Evolutionary conservation across 495 filamentous ascomycete species (phyloP), one percentile per base, ranked within the genome.

Genomic region (Thermothielavioides terrestris): DNA sequence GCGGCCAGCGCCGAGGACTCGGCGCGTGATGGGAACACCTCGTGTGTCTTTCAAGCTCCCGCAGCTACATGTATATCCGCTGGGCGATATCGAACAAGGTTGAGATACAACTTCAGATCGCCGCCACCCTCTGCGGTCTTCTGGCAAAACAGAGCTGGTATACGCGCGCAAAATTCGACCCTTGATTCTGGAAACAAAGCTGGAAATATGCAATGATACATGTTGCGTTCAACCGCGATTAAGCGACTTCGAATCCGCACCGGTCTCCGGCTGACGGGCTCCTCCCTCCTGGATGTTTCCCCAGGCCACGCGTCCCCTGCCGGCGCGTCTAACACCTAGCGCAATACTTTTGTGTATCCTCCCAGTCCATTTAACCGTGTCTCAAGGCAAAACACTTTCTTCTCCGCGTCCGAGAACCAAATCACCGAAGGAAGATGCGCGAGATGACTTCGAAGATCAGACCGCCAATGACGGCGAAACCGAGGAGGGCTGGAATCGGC

Each of bases 401-500:
- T 35, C 32, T 42, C 23, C 18, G 8, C 39, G 14, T 20, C 12
- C 6, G n/a, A 23, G 0, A 2, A 43, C 10, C 30, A 14, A 37
- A 44, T 55, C 46, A 68, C 55, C 66, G 63, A 50, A 86, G 76
- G 64, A 96, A 85, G 58, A 98, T 72, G 50, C 86, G 79, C 27
- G 73, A 73, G 52, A 97, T 49, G 38, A 92, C 67, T 63, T 95
- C 89, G 64, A 95, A 88, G 42, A 89, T 56, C 22, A 94, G 68
- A 31, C 89, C 89, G 48, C 89, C 89, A 64, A 87, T 86, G 49
- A 95, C 74, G 46, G 91, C 77, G 68, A 95, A 95, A 17, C 70
- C 83, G 47, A 95, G 77, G 31, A 94, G 40, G 22, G 74, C 89
- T 95, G 49, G 7, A 6, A n/a, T 25, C 21, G 7, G 57, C 54